These are phyloP conservation scores for Cercospora sp. DNA, from an alignment of 2,329 filamentous ascomycete species.

Conservation along the genomic window DNA sequence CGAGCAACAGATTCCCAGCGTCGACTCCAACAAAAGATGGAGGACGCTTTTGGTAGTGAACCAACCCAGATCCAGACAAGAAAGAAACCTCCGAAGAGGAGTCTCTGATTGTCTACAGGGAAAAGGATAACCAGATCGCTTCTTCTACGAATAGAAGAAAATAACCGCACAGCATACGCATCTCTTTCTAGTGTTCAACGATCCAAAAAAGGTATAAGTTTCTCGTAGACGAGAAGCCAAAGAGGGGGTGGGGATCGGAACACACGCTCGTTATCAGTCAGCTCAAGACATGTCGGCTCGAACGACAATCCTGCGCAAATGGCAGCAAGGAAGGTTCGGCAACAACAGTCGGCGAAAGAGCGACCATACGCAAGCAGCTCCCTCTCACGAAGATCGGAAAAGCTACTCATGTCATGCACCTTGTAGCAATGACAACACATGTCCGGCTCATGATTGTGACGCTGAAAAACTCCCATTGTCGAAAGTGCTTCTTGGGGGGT, in stretches of 20 bases:
- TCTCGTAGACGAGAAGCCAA: too few species aligned
- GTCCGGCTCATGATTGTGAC: constrained; percentile 36
- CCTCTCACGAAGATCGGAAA: constrained; percentile 38
- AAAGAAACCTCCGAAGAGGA: not conserved
- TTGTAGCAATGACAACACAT: constrained; percentile 37
- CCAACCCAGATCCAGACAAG: constrained; percentile 34
- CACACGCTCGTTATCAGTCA: constrained; percentile 37
- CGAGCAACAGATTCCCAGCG: constrained; percentile 24
- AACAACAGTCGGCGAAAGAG: constrained; percentile 35
- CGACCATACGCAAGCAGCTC: constrained; percentile 39
- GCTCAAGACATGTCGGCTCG: constrained; percentile 20
- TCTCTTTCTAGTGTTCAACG: constrained; percentile 28
- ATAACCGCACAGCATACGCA: constrained; percentile 36
- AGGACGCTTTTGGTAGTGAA: constrained; percentile 25
- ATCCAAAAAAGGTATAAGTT: not conserved
- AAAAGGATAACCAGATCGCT: constrained; percentile 38
- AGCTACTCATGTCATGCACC: constrained; percentile 38
- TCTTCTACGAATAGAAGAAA: not conserved
- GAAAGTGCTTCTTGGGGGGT: not conserved
- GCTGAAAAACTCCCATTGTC: not conserved
- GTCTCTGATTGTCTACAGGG: constrained; percentile 23
- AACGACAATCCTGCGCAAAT: constrained; percentile 25
- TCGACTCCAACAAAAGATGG: constrained; percentile 12
- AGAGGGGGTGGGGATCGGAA: not conserved
- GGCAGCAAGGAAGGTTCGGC: constrained; percentile 31